Conservation (phyloP, 805 yeast species). For the Pichia paraexigua region DNA sequence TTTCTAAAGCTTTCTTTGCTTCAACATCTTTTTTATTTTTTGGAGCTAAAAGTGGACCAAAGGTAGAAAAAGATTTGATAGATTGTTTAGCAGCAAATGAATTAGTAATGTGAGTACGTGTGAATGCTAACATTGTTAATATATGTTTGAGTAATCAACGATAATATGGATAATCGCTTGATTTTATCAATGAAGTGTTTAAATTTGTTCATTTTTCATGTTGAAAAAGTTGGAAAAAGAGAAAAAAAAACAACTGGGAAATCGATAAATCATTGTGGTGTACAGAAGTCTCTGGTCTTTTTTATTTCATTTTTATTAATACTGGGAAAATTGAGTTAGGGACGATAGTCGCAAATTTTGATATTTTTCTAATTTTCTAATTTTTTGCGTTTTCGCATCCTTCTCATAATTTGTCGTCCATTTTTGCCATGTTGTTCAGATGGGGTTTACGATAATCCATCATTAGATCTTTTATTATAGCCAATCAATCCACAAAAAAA, state of each 20-base stretch:
- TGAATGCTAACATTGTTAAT: neutral
- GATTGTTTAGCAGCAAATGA: neutral
- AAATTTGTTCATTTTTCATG: neutral
- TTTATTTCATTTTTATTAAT: too few relatives aligned
- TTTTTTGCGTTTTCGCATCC: neutral
- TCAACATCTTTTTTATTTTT: constrained; percentile 22
- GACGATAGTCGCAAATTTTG: neutral
- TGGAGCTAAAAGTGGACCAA: constrained; percentile 14
- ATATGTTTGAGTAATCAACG: neutral
- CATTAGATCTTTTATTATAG: neutral
- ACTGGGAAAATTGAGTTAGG: too few relatives aligned
- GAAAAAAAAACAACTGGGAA: neutral
- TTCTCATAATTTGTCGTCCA: neutral
- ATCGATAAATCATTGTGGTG: neutral
- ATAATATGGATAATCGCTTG: neutral
- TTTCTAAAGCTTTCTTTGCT: constrained; percentile 21
- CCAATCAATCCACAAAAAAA: neutral
- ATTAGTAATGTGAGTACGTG: neutral
- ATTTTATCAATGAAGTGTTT: neutral
- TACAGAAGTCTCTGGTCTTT: neutral
- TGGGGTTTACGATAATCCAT: too few relatives aligned
- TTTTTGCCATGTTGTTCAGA: neutral
- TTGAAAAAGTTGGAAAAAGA: neutral
- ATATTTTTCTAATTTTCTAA: neutral
- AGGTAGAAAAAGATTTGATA: neutral